Evolutionary conservation across 1,139 yeast species (phyloP).

Genomic region (Petasospora fabianii): DNA sequence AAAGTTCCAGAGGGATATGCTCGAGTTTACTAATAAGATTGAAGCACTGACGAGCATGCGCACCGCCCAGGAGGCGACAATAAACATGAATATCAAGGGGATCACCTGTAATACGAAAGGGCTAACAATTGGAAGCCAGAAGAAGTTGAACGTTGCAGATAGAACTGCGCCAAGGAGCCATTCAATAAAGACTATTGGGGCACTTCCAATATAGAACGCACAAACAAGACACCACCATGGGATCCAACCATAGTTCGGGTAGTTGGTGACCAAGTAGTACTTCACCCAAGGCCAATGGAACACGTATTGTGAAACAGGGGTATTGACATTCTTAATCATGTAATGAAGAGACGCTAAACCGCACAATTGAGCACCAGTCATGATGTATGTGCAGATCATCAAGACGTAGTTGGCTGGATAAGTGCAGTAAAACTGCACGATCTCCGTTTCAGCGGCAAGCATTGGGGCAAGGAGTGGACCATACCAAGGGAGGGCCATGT

Average conservation of each 20-base stretch:
- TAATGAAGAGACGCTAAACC: not conserved
- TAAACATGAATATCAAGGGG: too few species aligned
- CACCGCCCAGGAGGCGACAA: too few species aligned
- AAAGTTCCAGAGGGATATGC: too few species aligned
- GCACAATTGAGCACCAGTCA: too few species aligned
- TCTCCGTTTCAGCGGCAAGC: too few species aligned
- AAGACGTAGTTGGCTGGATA: not conserved
- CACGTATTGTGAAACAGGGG: slow-evolving; percentile 1
- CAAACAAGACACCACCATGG: slow-evolving; percentile 1
- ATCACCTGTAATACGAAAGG: too few species aligned
- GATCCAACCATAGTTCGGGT: slow-evolving; percentile 3
- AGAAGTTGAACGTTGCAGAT: not conserved
- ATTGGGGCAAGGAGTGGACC: too few species aligned
- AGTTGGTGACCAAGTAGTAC: not conserved
- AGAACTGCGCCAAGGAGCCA: not conserved
- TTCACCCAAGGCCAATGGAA: slow-evolving; percentile 4
- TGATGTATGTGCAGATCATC: not conserved
- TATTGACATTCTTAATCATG: slow-evolving; percentile 3
- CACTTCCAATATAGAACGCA: not conserved
- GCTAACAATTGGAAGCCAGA: not conserved
- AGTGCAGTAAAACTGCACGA: too few species aligned
- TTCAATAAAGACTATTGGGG: not conserved
- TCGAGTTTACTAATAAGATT: too few species aligned
- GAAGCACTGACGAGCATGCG: too few species aligned
- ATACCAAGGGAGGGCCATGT: too few species aligned